Percentiles rank a stretch among this genome's conserved stretches.
Evolutionary conservation across 2,329 filamentous ascomycete species (phyloP).

Genomic region (Nemania sp.): DNA sequence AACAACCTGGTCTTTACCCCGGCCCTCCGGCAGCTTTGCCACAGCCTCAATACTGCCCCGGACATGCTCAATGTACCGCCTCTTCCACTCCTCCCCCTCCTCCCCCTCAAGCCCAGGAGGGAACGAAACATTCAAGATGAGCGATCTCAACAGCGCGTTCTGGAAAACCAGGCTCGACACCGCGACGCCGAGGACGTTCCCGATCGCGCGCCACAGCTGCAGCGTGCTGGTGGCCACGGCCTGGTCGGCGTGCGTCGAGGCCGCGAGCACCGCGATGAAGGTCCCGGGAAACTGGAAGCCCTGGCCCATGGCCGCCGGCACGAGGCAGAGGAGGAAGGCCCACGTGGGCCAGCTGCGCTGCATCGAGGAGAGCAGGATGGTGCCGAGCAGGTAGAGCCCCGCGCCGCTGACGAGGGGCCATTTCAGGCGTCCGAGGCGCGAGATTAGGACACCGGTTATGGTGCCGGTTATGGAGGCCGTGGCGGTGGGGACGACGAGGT

Average conservation of each 20-base stretch:
- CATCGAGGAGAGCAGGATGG: slow-evolving; percentile 62
- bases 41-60: slow-evolving; percentile 68
- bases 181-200: slow-evolving; percentile 79
- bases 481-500: slow-evolving; percentile 73
- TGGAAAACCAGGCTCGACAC: slow-evolving; percentile 78
- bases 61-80: slow-evolving; percentile 64
- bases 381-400: slow-evolving; percentile 62
- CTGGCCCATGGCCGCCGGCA: slow-evolving; percentile 68
- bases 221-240: slow-evolving; percentile 78
- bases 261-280: slow-evolving; percentile 72
- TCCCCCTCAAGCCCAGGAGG: slow-evolving; percentile 37
- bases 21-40: slow-evolving; percentile 54
- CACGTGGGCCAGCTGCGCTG: slow-evolving; percentile 62
- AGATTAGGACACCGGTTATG: slow-evolving; percentile 71
- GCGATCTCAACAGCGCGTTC: slow-evolving; percentile 72
- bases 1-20: slow-evolving; percentile 66
- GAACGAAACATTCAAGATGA: slow-evolving; percentile 65
- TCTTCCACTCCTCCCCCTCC: slow-evolving; percentile 64
- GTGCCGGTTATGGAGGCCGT: slow-evolving; percentile 67
- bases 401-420: slow-evolving; percentile 68
- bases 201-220: slow-evolving; percentile 77
- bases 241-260: slow-evolving; percentile 70
- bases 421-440: slow-evolving; percentile 69
- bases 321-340: slow-evolving; percentile 67
- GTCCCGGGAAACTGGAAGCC: slow-evolving; percentile 74